phyloP scores from a whole-genome alignment of 306 rosid species.

The Trifolium pratense region DNA sequence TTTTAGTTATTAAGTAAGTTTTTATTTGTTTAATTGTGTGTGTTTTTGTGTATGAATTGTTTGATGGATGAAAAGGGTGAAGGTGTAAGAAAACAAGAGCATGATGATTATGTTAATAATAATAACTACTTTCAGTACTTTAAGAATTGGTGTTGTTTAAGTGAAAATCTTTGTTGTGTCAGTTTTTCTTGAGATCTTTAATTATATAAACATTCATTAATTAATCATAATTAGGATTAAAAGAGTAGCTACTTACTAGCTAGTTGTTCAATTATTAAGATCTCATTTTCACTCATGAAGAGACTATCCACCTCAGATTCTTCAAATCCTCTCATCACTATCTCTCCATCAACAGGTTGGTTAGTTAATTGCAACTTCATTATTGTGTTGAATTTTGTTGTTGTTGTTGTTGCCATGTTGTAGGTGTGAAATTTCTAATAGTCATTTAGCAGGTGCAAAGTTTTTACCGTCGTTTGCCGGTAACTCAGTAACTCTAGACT shows the following conservation, averaged over 20 bases:
- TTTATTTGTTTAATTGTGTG: not conserved
- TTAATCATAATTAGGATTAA: conserved; percentile 10
- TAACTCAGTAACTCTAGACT: too few species aligned
- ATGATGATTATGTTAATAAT: conserved; percentile 32
- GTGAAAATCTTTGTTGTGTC: too few species aligned
- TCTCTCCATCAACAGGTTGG: conserved; percentile 64
- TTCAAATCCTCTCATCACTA: conserved; percentile 59
- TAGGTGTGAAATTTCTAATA: too few species aligned
- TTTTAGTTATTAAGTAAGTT: not conserved
- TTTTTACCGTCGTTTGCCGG: too few species aligned
- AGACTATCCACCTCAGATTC: conserved; percentile 72
- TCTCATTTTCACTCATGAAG: conserved; percentile 64
- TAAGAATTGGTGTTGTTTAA: too few species aligned
- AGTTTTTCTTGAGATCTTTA: too few species aligned
- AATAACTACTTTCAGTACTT: too few species aligned
- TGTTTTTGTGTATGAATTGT: conserved; percentile 13
- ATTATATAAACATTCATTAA: conserved; percentile 14
- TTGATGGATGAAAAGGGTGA: conserved; percentile 67
- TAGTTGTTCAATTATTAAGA: conserved; percentile 37
- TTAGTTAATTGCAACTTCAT: conserved; percentile 8
- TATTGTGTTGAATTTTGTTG: not conserved
- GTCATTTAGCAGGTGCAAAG: too few species aligned
- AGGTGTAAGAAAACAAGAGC: conserved; percentile 37
- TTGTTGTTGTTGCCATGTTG: too few species aligned
- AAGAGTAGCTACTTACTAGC: not conserved